Base-by-base conservation (phyloP, 805 yeast species). In the Ogataea parapolymorpha region DNA sequence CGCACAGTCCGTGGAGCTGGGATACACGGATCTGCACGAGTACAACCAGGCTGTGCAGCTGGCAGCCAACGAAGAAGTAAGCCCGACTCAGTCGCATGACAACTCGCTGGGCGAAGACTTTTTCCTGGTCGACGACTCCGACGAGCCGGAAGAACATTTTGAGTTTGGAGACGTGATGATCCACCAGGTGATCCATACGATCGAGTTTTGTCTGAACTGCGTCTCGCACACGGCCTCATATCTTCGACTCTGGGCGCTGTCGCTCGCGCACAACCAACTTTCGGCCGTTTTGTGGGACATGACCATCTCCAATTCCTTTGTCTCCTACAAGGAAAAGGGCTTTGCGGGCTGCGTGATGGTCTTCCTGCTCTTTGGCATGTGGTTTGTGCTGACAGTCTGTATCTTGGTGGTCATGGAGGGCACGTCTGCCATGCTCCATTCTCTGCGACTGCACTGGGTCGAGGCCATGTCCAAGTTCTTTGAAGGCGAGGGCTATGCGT, bases 181-280 rank as follows among this genome's bases (percentile, higher is more conserved):
- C 47, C 87, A 83, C 56, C 90, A 83, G 61, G 89, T 83, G 24
- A 83, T 83, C 50, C 88, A 83, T 58, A 83, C 90, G 3, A 83
- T 83, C 60, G 90, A 83, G 58, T 83, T 83, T 60, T 83, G 90
- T 57, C 71, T 83, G 53, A 83, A 83, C 59, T 80, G 88, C 68
- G 88, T 83, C 25, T 79, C 86, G 4, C 90, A 83, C 54, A 83
- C 90, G 0, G 90, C 90, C 2, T 83, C 89, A 1, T 83, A 83
- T 55, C 68, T 83, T 53, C 72, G 90, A 62, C 67, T 83, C 44
- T 83, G 90, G 90, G 90, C 90, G 2, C 69, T 83, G 46, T 83
- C 89, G 0, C 66, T 83, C 49, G 90, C 90, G 0, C 90, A 83
- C 56, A 85, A 85, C n/a, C 90, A 83, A 63, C 68, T 83, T 46